Conservation (phyloP, 148 eudicot genomes). For the Chenopodium formosanum region DNA sequence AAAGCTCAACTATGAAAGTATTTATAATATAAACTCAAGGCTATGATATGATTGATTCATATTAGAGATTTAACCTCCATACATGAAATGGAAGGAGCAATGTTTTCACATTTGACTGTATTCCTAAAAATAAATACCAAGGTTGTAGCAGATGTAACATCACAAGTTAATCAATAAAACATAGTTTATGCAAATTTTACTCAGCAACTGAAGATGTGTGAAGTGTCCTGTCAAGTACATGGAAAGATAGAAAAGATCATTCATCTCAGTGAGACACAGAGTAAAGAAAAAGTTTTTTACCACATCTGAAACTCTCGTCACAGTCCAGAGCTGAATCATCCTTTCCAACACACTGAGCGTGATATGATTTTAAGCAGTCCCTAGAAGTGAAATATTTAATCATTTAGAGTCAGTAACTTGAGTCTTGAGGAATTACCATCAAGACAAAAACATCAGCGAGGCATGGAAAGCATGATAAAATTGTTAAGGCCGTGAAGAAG, state of each 20-base stretch:
- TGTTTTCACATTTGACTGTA: background rate
- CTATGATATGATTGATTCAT: background rate
- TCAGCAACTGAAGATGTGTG: background rate
- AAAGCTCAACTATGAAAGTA: background rate
- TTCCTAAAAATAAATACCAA: background rate
- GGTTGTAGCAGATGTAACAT: background rate
- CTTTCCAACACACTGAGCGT: slow-evolving; percentile 48
- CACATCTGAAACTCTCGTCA: slow-evolving; percentile 44
- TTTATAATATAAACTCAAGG: background rate
- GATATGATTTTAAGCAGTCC: slow-evolving; percentile 69
- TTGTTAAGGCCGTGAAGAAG: background rate
- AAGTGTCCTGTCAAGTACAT: background rate
- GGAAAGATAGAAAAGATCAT: background rate
- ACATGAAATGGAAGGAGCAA: background rate
- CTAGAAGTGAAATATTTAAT: slow-evolving; percentile 15
- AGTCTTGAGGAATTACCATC: background rate
- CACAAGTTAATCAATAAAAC: background rate
- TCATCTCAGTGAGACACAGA: no score
- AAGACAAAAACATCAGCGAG: background rate
- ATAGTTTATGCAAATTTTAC: background rate
- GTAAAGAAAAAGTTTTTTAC: slow-evolving; percentile 19
- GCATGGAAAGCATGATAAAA: background rate
- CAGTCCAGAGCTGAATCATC: slow-evolving; percentile 38
- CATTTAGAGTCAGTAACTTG: background rate
- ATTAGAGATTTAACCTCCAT: background rate